These are phyloP conservation scores for Vanrija sp. DNA, from an alignment of 1,284 basidiomycete species.

Conservation along the genomic window DNA sequence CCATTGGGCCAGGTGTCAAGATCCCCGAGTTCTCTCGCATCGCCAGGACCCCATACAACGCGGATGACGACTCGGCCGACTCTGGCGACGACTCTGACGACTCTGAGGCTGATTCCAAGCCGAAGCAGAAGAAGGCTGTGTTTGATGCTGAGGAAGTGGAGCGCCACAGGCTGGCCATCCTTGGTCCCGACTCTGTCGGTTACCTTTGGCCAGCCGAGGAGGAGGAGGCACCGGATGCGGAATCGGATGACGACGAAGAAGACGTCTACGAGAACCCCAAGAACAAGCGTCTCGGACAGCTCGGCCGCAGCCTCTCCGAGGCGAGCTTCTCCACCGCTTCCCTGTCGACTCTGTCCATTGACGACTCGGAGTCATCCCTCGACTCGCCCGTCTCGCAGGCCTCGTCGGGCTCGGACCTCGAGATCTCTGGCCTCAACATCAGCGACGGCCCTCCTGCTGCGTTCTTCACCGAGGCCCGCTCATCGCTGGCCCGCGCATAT, in stretches of 20 bases:
- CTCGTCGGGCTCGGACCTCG: slow-evolving; percentile 4
- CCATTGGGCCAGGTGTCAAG: slow-evolving; percentile 65
- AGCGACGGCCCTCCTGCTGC: slow-evolving; percentile 31
- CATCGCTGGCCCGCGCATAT: slow-evolving; percentile 44
- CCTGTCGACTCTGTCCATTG: slow-evolving; percentile 44
- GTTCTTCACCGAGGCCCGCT: slow-evolving; percentile 39
- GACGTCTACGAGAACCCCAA: slow-evolving; percentile 49
- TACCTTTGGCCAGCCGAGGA: slow-evolving; percentile 50
- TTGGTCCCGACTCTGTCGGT: slow-evolving; percentile 42
- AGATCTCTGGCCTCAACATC: slow-evolving; percentile 23
- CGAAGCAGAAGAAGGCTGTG: slow-evolving; percentile 54
- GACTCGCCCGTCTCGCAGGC: slow-evolving; percentile 28
- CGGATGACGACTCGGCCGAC: slow-evolving; percentile 50
- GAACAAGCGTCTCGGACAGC: slow-evolving; percentile 46
- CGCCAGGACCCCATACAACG: slow-evolving; percentile 67
- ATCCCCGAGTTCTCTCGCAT: slow-evolving; percentile 70
- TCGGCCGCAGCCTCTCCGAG: slow-evolving; percentile 42
- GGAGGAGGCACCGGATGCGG: slow-evolving; percentile 41
- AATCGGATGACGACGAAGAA: slow-evolving; percentile 22
- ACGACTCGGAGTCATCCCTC: slow-evolving; percentile 35
- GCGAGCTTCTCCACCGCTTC: slow-evolving; percentile 31
- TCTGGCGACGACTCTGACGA: slow-evolving; percentile 59
- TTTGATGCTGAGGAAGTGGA: slow-evolving; percentile 40
- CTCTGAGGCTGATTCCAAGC: slow-evolving; percentile 49
- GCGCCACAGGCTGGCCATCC: slow-evolving; percentile 21